Conservation (phyloP, 371 early-diverging fungal genomes). For the Batrachochytrium dendrobatidis region DNA sequence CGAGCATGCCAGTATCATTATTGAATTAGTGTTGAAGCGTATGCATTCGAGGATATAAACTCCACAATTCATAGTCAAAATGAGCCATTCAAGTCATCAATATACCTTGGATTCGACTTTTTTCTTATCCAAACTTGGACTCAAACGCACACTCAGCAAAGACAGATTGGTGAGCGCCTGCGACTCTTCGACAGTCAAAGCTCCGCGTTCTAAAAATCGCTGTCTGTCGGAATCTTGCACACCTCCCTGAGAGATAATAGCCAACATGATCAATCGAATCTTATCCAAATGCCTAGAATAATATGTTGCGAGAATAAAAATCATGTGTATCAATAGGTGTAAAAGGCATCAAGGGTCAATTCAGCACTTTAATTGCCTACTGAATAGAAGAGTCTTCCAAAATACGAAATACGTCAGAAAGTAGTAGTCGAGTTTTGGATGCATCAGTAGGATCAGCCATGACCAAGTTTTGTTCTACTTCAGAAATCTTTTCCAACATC, state of each 20-base stretch:
- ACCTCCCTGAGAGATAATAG: constrained; percentile 68
- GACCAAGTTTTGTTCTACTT: constrained; percentile 57
- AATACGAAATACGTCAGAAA: neutral
- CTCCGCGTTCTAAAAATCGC: constrained; percentile 62
- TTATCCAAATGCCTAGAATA: constrained; percentile 69
- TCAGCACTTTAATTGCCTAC: too few relatives aligned
- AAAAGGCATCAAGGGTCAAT: too few relatives aligned
- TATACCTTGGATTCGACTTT: constrained; percentile 1
- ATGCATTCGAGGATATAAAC: neutral
- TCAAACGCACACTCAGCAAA: constrained; percentile 58
- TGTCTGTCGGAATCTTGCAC: constrained; percentile 60
- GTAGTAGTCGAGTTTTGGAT: neutral
- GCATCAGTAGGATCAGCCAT: neutral
- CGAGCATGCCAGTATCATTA: too few relatives aligned
- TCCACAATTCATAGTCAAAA: neutral
- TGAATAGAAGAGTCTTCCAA: neutral
- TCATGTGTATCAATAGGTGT: too few relatives aligned
- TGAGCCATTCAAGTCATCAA: neutral
- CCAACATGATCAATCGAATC: constrained; percentile 77
- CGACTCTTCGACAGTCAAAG: constrained; percentile 60
- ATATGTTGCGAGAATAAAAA: constrained; percentile 47
- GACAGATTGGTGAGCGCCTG: constrained; percentile 73
- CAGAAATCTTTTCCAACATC: constrained; percentile 58
- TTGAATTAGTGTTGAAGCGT: neutral
- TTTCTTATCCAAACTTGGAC: constrained; percentile 15